Evolutionary conservation across 257 asterid genomes (phyloP), one percentile per base, ranked within the genome.

Genomic region (Solanum habrochaites): DNA sequence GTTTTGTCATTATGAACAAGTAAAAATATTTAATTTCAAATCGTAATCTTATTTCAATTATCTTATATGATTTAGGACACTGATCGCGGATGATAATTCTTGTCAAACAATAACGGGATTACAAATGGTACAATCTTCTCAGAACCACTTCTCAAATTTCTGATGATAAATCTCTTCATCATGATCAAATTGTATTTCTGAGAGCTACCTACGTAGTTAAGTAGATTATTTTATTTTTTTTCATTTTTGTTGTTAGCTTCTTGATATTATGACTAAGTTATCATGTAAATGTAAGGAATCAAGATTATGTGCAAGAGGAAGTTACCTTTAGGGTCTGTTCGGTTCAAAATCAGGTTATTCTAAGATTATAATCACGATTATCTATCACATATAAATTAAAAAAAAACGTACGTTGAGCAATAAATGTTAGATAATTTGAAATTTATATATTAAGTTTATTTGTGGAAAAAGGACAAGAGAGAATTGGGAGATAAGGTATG

Each of bases 101-200:
- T 92, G 94, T 89, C 95, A 94, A 91, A 90, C 93, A 83, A 85
- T 90, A 29, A 85, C 91, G 31, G 91, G 90, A 83, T 43, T 93
- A 89, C 97, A 94, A 89, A 92, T 92, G 94, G 82, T 92, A 40
- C 95, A 92, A 77, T 80, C 90, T 40, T 91, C 92, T 23, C 95
- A 92, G 84, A 93, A 90, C 66, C 94, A 94, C 78, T 94, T 94
- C 90, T 85, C 95, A 29, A 90, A 89, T 90, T 91, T 90, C 92
- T 92, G 92, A 93, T 66, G n/a, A 40, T 58, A 91, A 49, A 83
- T 71, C 25, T 43, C 81, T 90, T 78, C 64, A 47, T 80, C 40
- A 69, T 69, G 45, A 49, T 81, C 85, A 49, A 47, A 49, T 81
- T 81, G 85, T 81, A 49, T 29, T 81, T 45, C 64, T 43, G 39